Evolutionary conservation across 2,329 filamentous ascomycete genomes (phyloP).

Genomic region (Venturia effusa): DNA sequence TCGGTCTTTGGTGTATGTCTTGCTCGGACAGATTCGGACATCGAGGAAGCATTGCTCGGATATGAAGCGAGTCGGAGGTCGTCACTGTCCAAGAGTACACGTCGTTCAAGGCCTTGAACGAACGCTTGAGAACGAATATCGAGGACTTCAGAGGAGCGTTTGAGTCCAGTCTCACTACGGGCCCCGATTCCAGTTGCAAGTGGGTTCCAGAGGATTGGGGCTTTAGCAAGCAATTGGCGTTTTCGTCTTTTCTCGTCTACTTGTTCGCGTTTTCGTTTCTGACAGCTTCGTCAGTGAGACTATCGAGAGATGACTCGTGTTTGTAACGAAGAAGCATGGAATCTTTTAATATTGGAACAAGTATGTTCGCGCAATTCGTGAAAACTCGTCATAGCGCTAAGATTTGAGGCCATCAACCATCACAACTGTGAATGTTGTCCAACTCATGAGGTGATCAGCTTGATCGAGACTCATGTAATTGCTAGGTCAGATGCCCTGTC

Average conservation of each 20-base stretch:
- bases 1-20: not conserved
- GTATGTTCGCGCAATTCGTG: too few relatives aligned
- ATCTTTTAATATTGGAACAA: too few relatives aligned
- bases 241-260: not conserved
- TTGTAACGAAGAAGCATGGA: too few relatives aligned
- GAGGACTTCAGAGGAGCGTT: not conserved
- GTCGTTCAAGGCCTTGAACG: not conserved
- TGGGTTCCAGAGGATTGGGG: not conserved
- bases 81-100: not conserved
- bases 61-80: not conserved
- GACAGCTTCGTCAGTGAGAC: too few relatives aligned
- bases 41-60: too few relatives aligned
- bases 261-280: constrained; percentile 9
- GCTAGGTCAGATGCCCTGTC: too few relatives aligned
- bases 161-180: not conserved
- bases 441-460: too few relatives aligned
- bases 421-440: too few relatives aligned
- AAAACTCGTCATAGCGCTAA: too few relatives aligned
- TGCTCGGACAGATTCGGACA: not conserved
- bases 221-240: not conserved
- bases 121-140: constrained; percentile 4
- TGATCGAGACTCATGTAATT: too few relatives aligned
- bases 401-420: too few relatives aligned
- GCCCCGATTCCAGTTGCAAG: not conserved
- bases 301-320: too few relatives aligned